Conservation (phyloP, 805 yeast species). For the Lachancea quebecensis region DNA sequence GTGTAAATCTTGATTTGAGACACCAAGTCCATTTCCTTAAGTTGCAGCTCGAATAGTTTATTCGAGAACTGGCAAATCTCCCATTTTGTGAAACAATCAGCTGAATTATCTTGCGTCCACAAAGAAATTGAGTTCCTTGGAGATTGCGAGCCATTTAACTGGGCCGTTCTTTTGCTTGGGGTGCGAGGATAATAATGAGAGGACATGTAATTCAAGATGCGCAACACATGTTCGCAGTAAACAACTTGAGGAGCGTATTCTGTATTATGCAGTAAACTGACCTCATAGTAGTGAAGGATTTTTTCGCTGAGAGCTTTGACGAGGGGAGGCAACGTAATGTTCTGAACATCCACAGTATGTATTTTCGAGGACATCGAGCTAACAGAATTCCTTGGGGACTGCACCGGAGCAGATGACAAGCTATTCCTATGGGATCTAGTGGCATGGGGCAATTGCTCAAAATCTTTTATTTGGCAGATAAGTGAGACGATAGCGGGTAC, state of each 20-base stretch:
- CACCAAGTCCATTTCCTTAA: conserved; percentile 39
- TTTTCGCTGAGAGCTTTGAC: conserved; percentile 35
- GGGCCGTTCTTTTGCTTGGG: no score
- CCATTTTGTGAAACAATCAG: conserved; percentile 24
- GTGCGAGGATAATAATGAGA: conserved; percentile 36
- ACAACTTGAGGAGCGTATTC: conserved; percentile 81
- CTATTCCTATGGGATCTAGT: conserved; percentile 20
- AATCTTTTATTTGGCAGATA: conserved; percentile 31
- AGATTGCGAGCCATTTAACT: no score
- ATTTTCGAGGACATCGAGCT: conserved; percentile 15
- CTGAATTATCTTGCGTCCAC: background rate
- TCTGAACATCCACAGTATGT: conserved; percentile 15
- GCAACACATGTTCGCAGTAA: conserved; percentile 60
- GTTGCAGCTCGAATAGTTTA: conserved; percentile 39
- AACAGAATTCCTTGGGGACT: conserved; percentile 46
- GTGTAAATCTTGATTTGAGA: conserved; percentile 60
- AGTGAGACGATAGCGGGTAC: conserved; percentile 28
- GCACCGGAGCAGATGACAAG: conserved; percentile 27
- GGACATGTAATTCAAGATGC: conserved; percentile 58
- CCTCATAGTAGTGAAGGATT: conserved; percentile 39
- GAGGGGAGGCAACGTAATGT: conserved; percentile 32
- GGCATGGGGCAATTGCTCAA: background rate
- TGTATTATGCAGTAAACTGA: conserved; percentile 50
- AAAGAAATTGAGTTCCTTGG: no score
- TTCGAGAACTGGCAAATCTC: conserved; percentile 47